These are phyloP conservation scores for Claviceps sp. DNA, from an alignment of 2,329 filamentous ascomycete genomes.

Conservation along the genomic window DNA sequence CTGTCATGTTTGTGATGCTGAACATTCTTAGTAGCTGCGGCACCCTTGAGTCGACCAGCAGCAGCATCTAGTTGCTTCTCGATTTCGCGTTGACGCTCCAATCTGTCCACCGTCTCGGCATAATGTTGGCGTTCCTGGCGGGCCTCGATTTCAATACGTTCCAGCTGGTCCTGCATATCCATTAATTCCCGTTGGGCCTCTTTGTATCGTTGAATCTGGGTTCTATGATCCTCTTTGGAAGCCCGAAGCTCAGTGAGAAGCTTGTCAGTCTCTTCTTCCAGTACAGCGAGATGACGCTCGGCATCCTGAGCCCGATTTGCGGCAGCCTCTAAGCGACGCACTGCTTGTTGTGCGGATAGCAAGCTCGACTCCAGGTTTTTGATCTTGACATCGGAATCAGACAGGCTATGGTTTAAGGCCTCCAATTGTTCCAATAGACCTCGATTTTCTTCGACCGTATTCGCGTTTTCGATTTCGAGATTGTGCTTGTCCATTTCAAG, in stretches of 20 bases:
- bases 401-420: conserved; percentile 62
- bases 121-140: conserved; percentile 70
- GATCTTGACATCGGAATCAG: conserved; percentile 68
- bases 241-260: conserved; percentile 54
- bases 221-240: conserved; percentile 62
- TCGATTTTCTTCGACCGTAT: conserved; percentile 72
- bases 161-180: conserved; percentile 75
- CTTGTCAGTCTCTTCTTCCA: conserved; percentile 69
- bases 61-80: conserved; percentile 72
- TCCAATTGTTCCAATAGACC: conserved; percentile 74
- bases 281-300: conserved; percentile 62
- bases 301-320: conserved; percentile 63
- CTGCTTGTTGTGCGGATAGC: conserved; percentile 61
- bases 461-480: conserved; percentile 64
- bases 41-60: conserved; percentile 67
- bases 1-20: conserved; percentile 44
- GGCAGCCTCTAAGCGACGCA: conserved; percentile 60
- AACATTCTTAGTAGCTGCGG: conserved; percentile 57
- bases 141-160: conserved; percentile 75
- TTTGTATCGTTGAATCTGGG: conserved; percentile 71
- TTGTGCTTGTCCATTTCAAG: conserved; percentile 62
- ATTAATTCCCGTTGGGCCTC: conserved; percentile 68
- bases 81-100: conserved; percentile 71
- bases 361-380: conserved; percentile 64
- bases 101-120: conserved; percentile 63